phyloP scores from a whole-genome alignment of 306 rosid genomes.

The Rosa lucieae region DNA sequence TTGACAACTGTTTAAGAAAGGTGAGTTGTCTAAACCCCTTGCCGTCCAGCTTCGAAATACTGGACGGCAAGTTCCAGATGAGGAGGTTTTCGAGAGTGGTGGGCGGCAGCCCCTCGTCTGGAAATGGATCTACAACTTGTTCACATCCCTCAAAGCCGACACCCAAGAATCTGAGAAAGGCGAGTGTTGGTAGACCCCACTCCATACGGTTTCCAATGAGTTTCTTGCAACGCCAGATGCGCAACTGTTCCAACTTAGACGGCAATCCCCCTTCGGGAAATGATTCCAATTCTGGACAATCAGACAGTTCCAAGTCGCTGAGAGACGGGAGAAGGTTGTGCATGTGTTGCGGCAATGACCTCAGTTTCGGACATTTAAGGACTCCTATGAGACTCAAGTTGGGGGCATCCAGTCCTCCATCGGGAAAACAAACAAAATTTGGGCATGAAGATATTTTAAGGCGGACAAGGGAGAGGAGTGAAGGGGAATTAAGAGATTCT shows the following conservation, averaged over 20 bases:
- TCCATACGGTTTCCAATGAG: background rate
- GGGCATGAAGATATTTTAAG: too few relatives aligned
- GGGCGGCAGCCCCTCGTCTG: slow-evolving; percentile 23
- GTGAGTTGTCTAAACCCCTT: too few relatives aligned
- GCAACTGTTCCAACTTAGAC: background rate
- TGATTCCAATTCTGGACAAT: slow-evolving; percentile 27
- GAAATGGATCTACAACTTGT: slow-evolving; percentile 19
- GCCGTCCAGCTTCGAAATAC: background rate
- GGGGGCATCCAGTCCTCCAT: too few relatives aligned
- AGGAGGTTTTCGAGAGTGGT: too few relatives aligned
- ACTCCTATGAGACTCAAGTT: too few relatives aligned
- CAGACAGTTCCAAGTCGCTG: too few relatives aligned
- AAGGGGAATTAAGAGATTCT: background rate
- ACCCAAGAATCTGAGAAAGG: accelerated
- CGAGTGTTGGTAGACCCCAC: slow-evolving; percentile 24
- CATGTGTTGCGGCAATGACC: background rate
- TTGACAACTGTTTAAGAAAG: too few relatives aligned
- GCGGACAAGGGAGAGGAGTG: too few relatives aligned
- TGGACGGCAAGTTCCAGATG: too few relatives aligned
- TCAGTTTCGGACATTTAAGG: background rate
- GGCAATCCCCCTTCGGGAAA: slow-evolving; percentile 25
- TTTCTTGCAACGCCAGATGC: background rate
- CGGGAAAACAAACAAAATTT: too few relatives aligned
- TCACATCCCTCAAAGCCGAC: background rate
- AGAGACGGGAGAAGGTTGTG: slow-evolving; percentile 5